These are phyloP conservation scores for Salix arbutifolia DNA, from an alignment of 345 rosid species.

Conservation along the genomic window DNA sequence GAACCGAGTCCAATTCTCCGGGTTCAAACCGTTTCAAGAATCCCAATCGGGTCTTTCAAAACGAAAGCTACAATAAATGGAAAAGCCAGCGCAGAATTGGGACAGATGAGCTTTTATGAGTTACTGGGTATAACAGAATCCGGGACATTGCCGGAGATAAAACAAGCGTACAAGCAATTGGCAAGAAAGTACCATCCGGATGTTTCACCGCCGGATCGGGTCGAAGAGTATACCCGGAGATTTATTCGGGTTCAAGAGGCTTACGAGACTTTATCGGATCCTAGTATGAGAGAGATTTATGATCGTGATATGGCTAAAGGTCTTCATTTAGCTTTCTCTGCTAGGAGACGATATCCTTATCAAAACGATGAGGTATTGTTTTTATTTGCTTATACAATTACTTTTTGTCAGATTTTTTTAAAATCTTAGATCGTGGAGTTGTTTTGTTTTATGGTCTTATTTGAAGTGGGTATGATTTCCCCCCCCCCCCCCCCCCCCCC, in stretches of 20 bases:
- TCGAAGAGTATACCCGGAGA: conserved; percentile 63
- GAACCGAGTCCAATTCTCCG: conserved; percentile 15
- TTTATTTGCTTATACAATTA: too few species aligned
- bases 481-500: too few species aligned
- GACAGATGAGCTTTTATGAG: conserved; percentile 58
- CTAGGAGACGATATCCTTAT: conserved; percentile 13
- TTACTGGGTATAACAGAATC: conserved; percentile 67
- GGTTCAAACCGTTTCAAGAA: conserved; percentile 25
- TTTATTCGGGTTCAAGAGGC: conserved; percentile 36
- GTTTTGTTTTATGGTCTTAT: not conserved
- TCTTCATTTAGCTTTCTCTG: conserved; percentile 27
- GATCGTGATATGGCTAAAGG: conserved; percentile 27
- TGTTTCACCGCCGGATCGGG: conserved; percentile 78
- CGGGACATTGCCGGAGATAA: conserved; percentile 55
- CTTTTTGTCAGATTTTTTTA: not conserved
- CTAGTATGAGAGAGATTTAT: conserved; percentile 15
- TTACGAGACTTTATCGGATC: conserved; percentile 33
- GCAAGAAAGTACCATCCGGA: conserved; percentile 88
- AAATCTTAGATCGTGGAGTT: not conserved
- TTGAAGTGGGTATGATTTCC: not conserved
- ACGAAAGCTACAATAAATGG: conserved; percentile 38
- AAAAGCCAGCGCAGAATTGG: conserved; percentile 17
- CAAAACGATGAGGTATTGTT: conserved; percentile 15
- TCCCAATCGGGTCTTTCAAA: conserved; percentile 28
- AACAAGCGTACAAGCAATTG: conserved; percentile 83